These are phyloP conservation scores for Fusarium euwallaceae DNA, from an alignment of 2,329 filamentous ascomycete genomes.

Conservation along the genomic window DNA sequence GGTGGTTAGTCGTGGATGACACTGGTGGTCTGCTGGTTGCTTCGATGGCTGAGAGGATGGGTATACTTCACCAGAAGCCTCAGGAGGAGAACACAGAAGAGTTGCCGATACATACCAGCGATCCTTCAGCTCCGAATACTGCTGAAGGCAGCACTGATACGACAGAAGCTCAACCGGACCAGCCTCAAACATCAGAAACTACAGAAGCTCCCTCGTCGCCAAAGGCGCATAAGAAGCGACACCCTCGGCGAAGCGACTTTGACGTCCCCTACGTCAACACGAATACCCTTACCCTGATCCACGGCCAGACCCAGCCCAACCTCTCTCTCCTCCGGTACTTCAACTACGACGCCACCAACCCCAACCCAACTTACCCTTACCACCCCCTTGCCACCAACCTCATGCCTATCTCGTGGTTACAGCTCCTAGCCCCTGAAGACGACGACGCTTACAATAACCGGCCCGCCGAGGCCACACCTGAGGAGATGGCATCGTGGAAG, in stretches of 20 bases:
- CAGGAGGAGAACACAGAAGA: slow-evolving; percentile 40
- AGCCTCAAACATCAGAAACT: slow-evolving; percentile 19
- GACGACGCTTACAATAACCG: slow-evolving; percentile 80
- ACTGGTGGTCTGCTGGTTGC: slow-evolving; percentile 86
- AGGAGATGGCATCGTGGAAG: slow-evolving; percentile 79
- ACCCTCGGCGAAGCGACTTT: slow-evolving; percentile 60
- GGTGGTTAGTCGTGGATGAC: slow-evolving; percentile 89
- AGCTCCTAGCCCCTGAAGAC: slow-evolving; percentile 81
- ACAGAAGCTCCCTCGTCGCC: slow-evolving; percentile 10
- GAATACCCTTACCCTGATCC: slow-evolving; percentile 85
- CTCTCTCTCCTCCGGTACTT: slow-evolving; percentile 91
- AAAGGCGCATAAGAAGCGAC: slow-evolving; percentile 42
- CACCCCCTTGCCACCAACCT: slow-evolving; percentile 89
- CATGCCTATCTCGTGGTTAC: slow-evolving; percentile 90
- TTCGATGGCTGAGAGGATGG: slow-evolving; percentile 90
- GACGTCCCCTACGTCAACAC: slow-evolving; percentile 75
- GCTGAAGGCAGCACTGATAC: slow-evolving; percentile 3
- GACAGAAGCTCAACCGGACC: slow-evolving; percentile 16
- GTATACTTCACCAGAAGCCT: slow-evolving; percentile 72
- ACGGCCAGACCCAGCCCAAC: slow-evolving; percentile 88
- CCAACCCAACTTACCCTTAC: slow-evolving; percentile 66
- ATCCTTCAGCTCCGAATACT: slow-evolving; percentile 3
- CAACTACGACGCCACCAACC: slow-evolving; percentile 79
- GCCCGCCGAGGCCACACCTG: slow-evolving; percentile 70
- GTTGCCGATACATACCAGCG: slow-evolving; percentile 1